Percentiles rank a stretch among this genome's conserved stretches.
Evolutionary conservation across 305 asterid species (phyloP).

Genomic region (Fraxinus angustifolia): DNA sequence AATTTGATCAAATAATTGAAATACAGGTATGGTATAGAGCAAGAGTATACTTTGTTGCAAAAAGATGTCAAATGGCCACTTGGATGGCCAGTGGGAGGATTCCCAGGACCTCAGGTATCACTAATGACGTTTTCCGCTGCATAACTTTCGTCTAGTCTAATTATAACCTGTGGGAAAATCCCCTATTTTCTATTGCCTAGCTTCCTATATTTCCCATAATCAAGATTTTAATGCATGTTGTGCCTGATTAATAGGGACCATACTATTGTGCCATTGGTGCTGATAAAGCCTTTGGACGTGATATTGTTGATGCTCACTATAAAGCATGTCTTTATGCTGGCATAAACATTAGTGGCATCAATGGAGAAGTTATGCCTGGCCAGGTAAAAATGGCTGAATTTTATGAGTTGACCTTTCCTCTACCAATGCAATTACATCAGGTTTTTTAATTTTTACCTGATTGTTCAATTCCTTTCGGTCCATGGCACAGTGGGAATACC

Average conservation of each 20-base stretch:
- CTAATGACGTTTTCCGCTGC: not conserved
- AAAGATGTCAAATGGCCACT: slow-evolving; percentile 62
- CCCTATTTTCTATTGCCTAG: not conserved
- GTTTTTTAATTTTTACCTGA: not conserved
- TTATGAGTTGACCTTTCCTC: not conserved
- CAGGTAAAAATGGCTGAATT: slow-evolving; percentile 39
- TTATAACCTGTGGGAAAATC: not conserved
- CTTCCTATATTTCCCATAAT: not conserved
- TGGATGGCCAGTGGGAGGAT: slow-evolving; percentile 82
- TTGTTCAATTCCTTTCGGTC: not conserved
- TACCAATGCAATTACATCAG: not conserved
- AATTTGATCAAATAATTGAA: not conserved
- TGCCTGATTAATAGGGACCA: slow-evolving; percentile 51
- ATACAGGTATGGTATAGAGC: slow-evolving; percentile 79
- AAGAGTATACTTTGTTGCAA: slow-evolving; percentile 67
- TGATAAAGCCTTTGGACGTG: slow-evolving; percentile 80
- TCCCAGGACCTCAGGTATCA: slow-evolving; percentile 73
- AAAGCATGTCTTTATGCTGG: slow-evolving; percentile 79
- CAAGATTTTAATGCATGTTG: not conserved
- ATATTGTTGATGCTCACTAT: slow-evolving; percentile 66
- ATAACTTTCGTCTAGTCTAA: not conserved
- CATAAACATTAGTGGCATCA: slow-evolving; percentile 67
- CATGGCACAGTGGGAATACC: slow-evolving; percentile 58
- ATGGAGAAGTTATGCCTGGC: slow-evolving; percentile 83
- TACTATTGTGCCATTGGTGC: slow-evolving; percentile 73